Base-by-base conservation (phyloP, 2,329 filamentous ascomycete species). In the Dryadomyces quercus-mongolicae region DNA sequence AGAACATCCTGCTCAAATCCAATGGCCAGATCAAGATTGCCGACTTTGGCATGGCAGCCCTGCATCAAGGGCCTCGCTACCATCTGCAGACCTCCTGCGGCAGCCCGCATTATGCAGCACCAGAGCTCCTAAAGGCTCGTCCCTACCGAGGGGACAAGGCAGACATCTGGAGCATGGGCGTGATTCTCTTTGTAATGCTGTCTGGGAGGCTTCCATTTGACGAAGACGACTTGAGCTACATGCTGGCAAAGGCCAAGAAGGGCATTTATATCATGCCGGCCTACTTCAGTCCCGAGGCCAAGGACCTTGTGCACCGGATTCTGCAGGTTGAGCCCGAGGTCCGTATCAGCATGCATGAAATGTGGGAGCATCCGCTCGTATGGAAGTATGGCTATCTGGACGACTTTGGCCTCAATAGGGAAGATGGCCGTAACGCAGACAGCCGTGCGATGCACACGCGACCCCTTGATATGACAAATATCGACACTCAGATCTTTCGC, bases 41-140 rank as follows among this genome's bases (percentile, higher is more conserved):
- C 52, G 93, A 98, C 67, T 98, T 98, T 67, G 92, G 93, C 45
- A 96, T 98, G 91, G 93, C 93, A 47, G 92, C 92, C 3, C 75
- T 97, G 45, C 81, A 85, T 59, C 92, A 97, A 66, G 87, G 87
- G 3, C 78, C 81, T 22, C 85, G 82, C 9, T 84, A 89, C 60
- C 84, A 84, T 64, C 78, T 98, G 31, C 86, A 81, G 55, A 97
- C 93, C 1, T 89, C 92, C 5, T 98, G 93, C 63, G 93, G 93
- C 20, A 97, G 93, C 59, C 93, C 93, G 21, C 93, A 97, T 68
- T 98, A 98, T 63, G 92, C 92, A 18, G 91, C 93, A 0, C 93
- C 93, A 0, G 93, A 98, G 66, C 81, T 98, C 38, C 85, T 96
- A 58, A 81, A 82, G 60, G 85, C 84, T 44, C 76, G 77, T 40